A percentile compares a stretch with the other conserved stretches of the same genome.
Evolutionary conservation across 2,329 filamentous ascomycete genomes (phyloP).

Genomic region (Fusarium stilboides): DNA sequence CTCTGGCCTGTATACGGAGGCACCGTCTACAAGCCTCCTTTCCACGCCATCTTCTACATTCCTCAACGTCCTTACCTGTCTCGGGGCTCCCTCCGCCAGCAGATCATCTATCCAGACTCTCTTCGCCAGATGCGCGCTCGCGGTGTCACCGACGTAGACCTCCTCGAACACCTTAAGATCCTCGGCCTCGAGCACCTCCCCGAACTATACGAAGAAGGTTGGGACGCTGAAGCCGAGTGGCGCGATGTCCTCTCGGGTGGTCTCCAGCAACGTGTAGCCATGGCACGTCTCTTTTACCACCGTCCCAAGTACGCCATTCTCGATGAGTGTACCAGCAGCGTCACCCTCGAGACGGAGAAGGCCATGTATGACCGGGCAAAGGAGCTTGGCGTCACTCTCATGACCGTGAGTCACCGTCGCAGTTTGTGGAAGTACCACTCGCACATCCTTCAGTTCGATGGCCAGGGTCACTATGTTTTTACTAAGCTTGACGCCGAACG

Average conservation of each 20-base stretch:
- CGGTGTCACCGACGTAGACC: conserved; percentile 84
- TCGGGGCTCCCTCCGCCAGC: conserved; percentile 91
- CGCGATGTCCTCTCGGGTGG: conserved; percentile 93
- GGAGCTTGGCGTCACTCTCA: conserved; percentile 89
- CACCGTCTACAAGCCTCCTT: conserved; percentile 90
- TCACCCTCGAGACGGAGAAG: conserved; percentile 95
- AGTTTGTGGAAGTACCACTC: conserved; percentile 98
- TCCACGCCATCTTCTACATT: conserved; percentile 97
- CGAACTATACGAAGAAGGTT: conserved; percentile 81
- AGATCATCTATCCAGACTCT: conserved; percentile 96
- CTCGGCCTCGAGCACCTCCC: conserved; percentile 89
- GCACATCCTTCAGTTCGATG: conserved; percentile 96
- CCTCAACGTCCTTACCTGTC: conserved; percentile 96
- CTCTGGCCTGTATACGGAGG: conserved; percentile 99
- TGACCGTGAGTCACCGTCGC: conserved; percentile 93
- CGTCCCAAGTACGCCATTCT: conserved; percentile 93
- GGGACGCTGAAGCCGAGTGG: conserved; percentile 98
- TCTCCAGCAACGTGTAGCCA: conserved; percentile 94
- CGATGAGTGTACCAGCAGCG: conserved; percentile 94
- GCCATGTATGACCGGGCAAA: conserved; percentile 99
- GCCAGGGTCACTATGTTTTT: conserved; percentile 92
- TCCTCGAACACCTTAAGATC: conserved; percentile 81
- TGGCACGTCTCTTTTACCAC: conserved; percentile 96
- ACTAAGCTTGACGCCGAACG: conserved; percentile 90
- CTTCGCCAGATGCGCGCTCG: conserved; percentile 89